These are phyloP conservation scores for Cyberlindnera euphorbiae DNA, from an alignment of 805 yeast species.

Conservation along the genomic window DNA sequence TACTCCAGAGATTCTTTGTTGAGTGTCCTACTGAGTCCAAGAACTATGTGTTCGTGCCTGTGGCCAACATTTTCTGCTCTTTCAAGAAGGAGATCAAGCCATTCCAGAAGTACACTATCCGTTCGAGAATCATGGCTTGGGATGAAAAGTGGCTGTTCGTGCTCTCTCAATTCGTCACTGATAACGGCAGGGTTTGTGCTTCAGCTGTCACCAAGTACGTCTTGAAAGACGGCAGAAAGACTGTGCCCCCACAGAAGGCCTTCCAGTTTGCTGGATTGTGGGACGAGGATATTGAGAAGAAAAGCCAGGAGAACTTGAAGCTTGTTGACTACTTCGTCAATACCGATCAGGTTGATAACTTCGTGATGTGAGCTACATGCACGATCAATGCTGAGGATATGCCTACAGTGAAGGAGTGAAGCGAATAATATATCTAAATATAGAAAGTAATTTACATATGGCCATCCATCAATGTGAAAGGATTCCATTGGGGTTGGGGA, in stretches of 20 bases:
- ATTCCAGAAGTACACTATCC: conserved; percentile 51
- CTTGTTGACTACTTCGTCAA: conserved; percentile 36
- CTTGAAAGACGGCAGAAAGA: conserved; percentile 70
- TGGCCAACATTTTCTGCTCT: conserved; percentile 63
- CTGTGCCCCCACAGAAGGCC: conserved; percentile 63
- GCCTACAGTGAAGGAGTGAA: background rate
- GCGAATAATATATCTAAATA: conserved; percentile 2
- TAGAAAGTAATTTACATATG: background rate
- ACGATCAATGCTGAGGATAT: no score
- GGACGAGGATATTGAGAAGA: conserved; percentile 43
- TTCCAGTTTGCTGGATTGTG: conserved; percentile 51
- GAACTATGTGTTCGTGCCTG: conserved; percentile 52
- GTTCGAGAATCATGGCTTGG: conserved; percentile 70
- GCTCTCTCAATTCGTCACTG: conserved; percentile 51
- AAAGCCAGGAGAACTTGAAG: conserved; percentile 36
- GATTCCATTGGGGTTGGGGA: no score
- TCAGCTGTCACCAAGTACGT: conserved; percentile 74
- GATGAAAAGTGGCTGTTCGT: conserved; percentile 83
- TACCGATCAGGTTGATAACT: conserved; percentile 32
- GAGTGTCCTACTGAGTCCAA: conserved; percentile 39
- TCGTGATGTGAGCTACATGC: conserved; percentile 13
- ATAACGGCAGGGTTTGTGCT: conserved; percentile 39
- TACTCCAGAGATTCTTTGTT: conserved; percentile 54
- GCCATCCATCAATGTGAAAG: no score
- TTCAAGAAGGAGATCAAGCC: conserved; percentile 74